Evolutionary conservation across 2,329 filamentous ascomycete genomes (phyloP).

Genomic region (Aspergillus sp.): DNA sequence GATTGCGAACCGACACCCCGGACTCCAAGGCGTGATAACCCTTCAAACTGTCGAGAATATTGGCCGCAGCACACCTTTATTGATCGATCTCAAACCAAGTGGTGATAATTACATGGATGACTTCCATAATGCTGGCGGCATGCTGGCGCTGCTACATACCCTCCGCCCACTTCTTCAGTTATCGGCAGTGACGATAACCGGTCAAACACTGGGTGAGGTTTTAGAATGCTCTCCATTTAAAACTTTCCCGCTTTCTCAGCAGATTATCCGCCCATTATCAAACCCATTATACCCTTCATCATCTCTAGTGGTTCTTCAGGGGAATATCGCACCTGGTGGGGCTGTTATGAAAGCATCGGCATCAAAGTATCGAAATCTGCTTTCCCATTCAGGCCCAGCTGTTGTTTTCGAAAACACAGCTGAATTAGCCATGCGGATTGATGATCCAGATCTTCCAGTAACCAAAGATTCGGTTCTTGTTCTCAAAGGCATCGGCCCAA

Average conservation of each 20-base stretch:
- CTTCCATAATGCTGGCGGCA: constrained; percentile 51
- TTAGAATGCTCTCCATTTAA: constrained; percentile 41
- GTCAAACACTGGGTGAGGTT: constrained; percentile 44
- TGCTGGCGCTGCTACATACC: constrained; percentile 44
- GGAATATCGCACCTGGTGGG: constrained; percentile 47
- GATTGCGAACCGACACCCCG: constrained; percentile 51
- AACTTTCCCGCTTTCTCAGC: constrained; percentile 34
- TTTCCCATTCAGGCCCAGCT: constrained; percentile 42
- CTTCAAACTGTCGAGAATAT: constrained; percentile 46
- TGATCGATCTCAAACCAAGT: constrained; percentile 51
- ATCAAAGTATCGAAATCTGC: constrained; percentile 43
- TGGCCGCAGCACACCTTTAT: constrained; percentile 42
- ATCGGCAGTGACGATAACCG: constrained; percentile 42
- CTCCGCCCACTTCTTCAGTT: constrained; percentile 44
- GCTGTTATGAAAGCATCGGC: constrained; percentile 49
- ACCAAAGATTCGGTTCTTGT: constrained; percentile 43
- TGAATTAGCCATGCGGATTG: constrained; percentile 44
- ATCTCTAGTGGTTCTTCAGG: constrained; percentile 42
- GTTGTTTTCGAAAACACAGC: constrained; percentile 46
- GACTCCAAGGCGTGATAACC: constrained; percentile 41
- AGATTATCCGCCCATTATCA: constrained; percentile 42
- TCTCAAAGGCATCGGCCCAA: constrained; percentile 46
- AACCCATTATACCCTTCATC: constrained; percentile 43
- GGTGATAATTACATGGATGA: constrained; percentile 54
- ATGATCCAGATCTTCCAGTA: constrained; percentile 41